These are phyloP conservation scores for Cutaneotrichosporon curvatum DNA, from an alignment of 1,284 basidiomycete genomes.

Conservation along the genomic window DNA sequence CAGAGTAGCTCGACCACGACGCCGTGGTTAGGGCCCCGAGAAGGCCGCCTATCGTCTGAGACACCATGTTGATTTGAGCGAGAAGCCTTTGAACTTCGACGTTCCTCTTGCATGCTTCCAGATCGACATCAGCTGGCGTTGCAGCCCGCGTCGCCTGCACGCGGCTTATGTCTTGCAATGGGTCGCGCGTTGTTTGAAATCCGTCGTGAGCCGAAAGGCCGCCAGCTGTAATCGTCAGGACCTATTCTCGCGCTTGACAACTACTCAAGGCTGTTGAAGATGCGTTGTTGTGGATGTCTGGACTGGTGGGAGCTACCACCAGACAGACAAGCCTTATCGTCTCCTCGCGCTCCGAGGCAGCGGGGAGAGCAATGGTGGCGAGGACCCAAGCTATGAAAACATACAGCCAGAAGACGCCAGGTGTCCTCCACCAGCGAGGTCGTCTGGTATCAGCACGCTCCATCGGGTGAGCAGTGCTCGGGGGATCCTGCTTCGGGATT, in stretches of 20 bases:
- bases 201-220: too few relatives aligned
- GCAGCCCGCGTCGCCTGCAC: too few relatives aligned
- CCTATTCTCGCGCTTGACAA: too few relatives aligned
- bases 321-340: not conserved
- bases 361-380: not conserved
- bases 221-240: too few relatives aligned
- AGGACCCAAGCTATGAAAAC: not conserved
- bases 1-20: slow-evolving; percentile 1
- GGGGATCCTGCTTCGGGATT: too few relatives aligned
- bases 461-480: too few relatives aligned
- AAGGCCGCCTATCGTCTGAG: not conserved
- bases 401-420: not conserved
- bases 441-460: too few relatives aligned
- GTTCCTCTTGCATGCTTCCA: slow-evolving; percentile 1
- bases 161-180: too few relatives aligned
- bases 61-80: not conserved
- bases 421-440: slow-evolving; percentile 21
- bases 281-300: too few relatives aligned
- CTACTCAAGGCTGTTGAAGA: too few relatives aligned
- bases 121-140: not conserved
- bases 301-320: not conserved
- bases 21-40: not conserved
- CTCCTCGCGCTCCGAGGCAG: not conserved
- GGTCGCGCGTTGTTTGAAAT: too few relatives aligned
- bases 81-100: not conserved